Evolutionary conservation across 177 flowering plant genomes (phyloP).

Genomic region (Telopea speciosissima): DNA sequence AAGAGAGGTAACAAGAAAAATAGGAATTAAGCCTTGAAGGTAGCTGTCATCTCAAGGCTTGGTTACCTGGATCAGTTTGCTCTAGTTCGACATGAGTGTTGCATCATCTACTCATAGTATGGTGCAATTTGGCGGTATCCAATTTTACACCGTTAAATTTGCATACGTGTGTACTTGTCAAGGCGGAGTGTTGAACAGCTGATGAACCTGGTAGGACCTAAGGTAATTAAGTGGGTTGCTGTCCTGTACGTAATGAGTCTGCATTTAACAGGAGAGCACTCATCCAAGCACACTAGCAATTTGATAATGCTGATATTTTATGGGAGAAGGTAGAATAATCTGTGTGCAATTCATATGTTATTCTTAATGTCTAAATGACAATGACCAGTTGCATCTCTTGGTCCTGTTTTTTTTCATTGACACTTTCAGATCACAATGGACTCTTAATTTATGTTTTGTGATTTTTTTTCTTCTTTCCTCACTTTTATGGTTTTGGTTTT

Average conservation of each 20-base stretch:
- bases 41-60: slow-evolving; percentile 3
- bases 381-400: too few relatives aligned
- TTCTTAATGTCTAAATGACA: too few relatives aligned
- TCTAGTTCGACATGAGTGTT: background rate
- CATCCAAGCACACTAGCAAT: background rate
- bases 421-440: too few relatives aligned
- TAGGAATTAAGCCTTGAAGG: slow-evolving; percentile 26
- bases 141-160: too few relatives aligned
- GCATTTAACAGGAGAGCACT: background rate
- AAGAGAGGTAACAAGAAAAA: slow-evolving; percentile 70
- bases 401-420: too few relatives aligned
- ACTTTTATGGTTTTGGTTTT: too few relatives aligned
- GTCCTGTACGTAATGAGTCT: background rate
- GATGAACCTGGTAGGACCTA: background rate
- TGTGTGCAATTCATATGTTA: too few relatives aligned
- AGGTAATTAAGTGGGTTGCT: background rate
- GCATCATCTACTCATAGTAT: background rate
- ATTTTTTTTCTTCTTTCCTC: too few relatives aligned
- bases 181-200: background rate
- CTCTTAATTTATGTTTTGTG: too few relatives aligned
- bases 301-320: too few relatives aligned
- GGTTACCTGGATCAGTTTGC: too few relatives aligned
- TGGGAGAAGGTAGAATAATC: too few relatives aligned
- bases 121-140: background rate
- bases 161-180: background rate